Evolutionary conservation across 73 alveolate genomes (phyloP), one percentile per base, ranked within the genome.

Genomic region (Uronychia setigera): DNA sequence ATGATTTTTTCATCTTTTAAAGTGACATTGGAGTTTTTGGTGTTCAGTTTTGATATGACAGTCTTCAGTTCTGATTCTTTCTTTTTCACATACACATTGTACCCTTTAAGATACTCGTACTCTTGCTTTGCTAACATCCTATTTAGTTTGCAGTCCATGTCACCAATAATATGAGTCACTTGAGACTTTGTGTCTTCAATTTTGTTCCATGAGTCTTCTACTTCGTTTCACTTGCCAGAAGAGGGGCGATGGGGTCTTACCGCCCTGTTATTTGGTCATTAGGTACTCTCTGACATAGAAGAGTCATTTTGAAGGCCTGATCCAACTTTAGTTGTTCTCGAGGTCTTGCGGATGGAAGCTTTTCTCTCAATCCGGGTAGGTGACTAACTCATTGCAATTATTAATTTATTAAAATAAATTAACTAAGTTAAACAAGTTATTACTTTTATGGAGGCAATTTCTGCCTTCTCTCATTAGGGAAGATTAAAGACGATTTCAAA

Each of bases 1-100:
- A 27, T 79, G 46, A 89, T 89, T 35, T 89, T 89, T 46, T 89
- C 92, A 78, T 89, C 95, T 58, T 89, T 89, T 5, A 89, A 59
- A 28, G 87, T 89, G 74, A 76, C 77, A 60, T 84, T 89, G 0
- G 95, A 78, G 79, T 89, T 89, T 84, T 83, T 83, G 58, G 82
- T 89, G 59, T 89, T 84, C 33, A 78, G 83, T 67, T 89, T 89
- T 27, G 77, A 86, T 0, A 89, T 83, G 27, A 89, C 60, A 27
- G 78, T 89, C 27, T 89, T 77, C 74, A 89, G 60, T 60, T 89
- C 88, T 33, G 60, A 79, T 57, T 89, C 87, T 80, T 89, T 89
- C 46, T 85, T 59, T 57, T 84, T 89, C 31, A 89, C 92, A 60
- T 84, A 89, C 59, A 84, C 74, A 76, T 84, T 89, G 75, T 89